These are phyloP conservation scores for Psilocybe cubensis DNA, from an alignment of 768 basidiomycete species.

Conservation along the genomic window DNA sequence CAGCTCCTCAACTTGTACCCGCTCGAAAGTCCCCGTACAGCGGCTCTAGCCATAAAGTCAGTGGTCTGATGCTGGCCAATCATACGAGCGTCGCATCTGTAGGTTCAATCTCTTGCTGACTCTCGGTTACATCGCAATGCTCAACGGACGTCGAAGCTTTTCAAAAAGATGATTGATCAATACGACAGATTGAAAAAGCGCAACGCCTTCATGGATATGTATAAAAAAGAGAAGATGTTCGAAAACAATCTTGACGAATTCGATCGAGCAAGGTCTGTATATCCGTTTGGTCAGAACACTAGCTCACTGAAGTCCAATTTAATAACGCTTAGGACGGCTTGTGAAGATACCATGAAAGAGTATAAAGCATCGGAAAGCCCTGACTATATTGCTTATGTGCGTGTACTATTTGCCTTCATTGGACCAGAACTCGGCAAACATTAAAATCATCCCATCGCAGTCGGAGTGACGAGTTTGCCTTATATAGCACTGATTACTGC, in stretches of 20 bases:
- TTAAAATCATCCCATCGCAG: neutral
- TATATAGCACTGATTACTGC: no score
- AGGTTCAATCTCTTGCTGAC: slow-evolving; percentile 28
- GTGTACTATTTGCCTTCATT: neutral
- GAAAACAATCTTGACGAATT: slow-evolving; percentile 93
- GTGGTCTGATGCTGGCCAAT: slow-evolving; percentile 97
- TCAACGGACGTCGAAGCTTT: slow-evolving; percentile 58
- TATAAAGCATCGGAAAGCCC: slow-evolving; percentile 96
- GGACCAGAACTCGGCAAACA: neutral
- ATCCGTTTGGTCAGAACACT: neutral
- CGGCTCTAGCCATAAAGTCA: slow-evolving; percentile 88
- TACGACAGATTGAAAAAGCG: slow-evolving; percentile 86
- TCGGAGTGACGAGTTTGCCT: neutral
- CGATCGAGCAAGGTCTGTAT: slow-evolving; percentile 68
- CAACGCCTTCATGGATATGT: slow-evolving; percentile 96
- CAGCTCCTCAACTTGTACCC: slow-evolving; percentile 95
- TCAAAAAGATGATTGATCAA: slow-evolving; percentile 95
- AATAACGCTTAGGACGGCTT: slow-evolving; percentile 72
- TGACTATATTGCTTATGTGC: slow-evolving; percentile 58
- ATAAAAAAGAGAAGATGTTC: slow-evolving; percentile 77
- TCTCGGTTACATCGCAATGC: neutral
- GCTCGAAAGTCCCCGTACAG: slow-evolving; percentile 91
- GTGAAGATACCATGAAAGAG: slow-evolving; percentile 87
- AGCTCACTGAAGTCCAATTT: neutral
- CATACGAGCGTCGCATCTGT: slow-evolving; percentile 97